Evolutionary conservation across 495 filamentous ascomycete genomes (phyloP).

Genomic region (Penicillium cinerascens): DNA sequence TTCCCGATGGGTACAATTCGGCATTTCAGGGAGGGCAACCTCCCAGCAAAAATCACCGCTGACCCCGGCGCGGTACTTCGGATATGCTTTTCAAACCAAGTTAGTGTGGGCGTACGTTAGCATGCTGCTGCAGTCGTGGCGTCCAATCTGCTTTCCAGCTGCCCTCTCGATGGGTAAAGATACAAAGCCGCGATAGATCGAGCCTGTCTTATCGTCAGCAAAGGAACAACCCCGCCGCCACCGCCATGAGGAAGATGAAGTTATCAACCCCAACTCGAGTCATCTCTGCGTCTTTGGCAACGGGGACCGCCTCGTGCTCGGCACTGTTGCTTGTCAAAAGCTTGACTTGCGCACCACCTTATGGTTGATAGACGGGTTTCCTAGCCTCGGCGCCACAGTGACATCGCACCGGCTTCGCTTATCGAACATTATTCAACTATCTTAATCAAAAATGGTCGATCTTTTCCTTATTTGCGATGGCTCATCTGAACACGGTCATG

Average conservation of each 20-base stretch:
- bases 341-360: slow-evolving; percentile 5
- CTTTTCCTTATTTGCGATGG: slow-evolving; percentile 7
- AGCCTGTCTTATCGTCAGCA: neutral
- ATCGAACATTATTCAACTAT: slow-evolving; percentile 3
- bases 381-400: slow-evolving; percentile 19
- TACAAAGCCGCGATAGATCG: neutral
- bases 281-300: neutral
- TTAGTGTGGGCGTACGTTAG: neutral
- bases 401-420: slow-evolving; percentile 14
- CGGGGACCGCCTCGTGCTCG: neutral
- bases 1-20: neutral
- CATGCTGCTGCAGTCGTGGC: neutral
- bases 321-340: slow-evolving; percentile 16
- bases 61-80: neutral
- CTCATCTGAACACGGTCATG: slow-evolving; percentile 4
- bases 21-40: neutral
- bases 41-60: neutral
- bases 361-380: neutral
- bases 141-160: neutral
- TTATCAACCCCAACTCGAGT: neutral
- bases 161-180: neutral
- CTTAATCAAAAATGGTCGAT: slow-evolving; percentile 6
- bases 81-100: slow-evolving; percentile 2
- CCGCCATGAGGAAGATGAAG: neutral
- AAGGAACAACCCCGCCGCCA: neutral